Evolutionary conservation across 2,329 filamentous ascomycete species (phyloP), one percentile per base, ranked within the genome.

Genomic region (Colletotrichum melonis): DNA sequence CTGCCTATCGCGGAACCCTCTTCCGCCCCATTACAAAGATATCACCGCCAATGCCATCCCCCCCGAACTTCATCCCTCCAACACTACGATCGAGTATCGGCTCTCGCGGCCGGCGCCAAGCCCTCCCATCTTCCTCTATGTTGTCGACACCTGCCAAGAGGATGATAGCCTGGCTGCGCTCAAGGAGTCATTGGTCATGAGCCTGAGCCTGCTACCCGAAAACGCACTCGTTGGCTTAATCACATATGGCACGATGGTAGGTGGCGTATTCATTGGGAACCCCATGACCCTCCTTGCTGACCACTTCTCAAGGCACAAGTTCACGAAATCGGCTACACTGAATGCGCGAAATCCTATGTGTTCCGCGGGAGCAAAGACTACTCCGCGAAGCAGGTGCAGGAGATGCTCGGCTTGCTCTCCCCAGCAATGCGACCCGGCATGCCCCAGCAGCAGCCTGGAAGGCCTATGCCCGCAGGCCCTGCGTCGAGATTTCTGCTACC

Each of bases 291-390:
- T 54, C 46, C 22, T 57, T 52, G 42, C 63, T 52, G 28, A 63
- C 52, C 5, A 24, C 12, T 12, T 76, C 59, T 26, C 16, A 77
- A 95, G 93, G 92, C 95, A 38, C 95, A 98, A 90, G 95, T 99
- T 22, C 97, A 99, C 82, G 97, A 99, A 84, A 94, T 99, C 77
- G 97, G 97, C 68, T 99, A 99, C 81, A 95, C 94, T 68, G 97
- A 98, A 84, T 99, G 97, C 84, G 95, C 97, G 76, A 99, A 98
- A 85, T 98, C 96, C 6, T 99, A 98, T 80, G 97, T 99, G 55
- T 99, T 99, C 89, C 92, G 96, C 69, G 97, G 97, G 52, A 98
- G 92, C 88, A 99, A 98, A 87, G 97, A 99, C 80, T 99, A 99
- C 83, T 90, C 92, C n/a, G 94, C 95, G 67, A 98, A 98, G 86